These are phyloP conservation scores for Zymoseptoria ardabiliae DNA, from an alignment of 2,329 filamentous ascomycete species.

Conservation along the genomic window DNA sequence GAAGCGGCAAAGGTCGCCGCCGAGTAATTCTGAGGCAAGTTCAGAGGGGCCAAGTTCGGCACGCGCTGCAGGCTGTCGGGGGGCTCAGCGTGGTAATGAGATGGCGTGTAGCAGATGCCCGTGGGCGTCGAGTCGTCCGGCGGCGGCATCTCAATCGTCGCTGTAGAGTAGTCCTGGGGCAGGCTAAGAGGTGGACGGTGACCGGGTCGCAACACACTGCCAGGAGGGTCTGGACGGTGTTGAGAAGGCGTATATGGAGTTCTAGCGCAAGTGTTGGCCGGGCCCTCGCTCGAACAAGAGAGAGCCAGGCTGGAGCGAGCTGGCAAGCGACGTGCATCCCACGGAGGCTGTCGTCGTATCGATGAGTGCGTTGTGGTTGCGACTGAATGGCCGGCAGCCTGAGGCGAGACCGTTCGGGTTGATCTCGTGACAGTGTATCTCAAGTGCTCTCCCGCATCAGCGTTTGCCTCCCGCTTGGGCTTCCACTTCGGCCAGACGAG, in stretches of 20 bases:
- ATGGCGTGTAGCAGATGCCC: background rate
- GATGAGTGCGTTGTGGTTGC: background rate
- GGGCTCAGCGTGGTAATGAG: background rate
- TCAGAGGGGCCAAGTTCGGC: background rate
- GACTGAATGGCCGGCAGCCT: background rate
- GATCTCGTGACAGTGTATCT: background rate
- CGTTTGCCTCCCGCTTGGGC: background rate
- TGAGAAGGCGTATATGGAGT: slow-evolving; percentile 13
- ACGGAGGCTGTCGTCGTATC: background rate
- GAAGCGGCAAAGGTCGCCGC: background rate
- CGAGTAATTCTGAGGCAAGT: background rate
- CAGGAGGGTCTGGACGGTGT: slow-evolving; percentile 7
- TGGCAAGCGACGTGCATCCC: background rate
- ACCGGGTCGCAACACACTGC: slow-evolving; percentile 5
- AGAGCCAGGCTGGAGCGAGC: background rate
- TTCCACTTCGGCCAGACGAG: background rate
- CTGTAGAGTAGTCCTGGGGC: slow-evolving; percentile 13
- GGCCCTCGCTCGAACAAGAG: background rate
- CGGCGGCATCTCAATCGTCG: background rate
- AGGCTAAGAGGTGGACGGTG: slow-evolving; percentile 7
- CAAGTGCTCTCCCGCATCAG: background rate
- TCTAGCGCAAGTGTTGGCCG: background rate
- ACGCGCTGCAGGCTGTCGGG: background rate
- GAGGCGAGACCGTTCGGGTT: background rate
- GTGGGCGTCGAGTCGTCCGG: background rate